A percentile compares a stretch with the other conserved stretches of the same genome.
phyloP scores from a whole-genome alignment of 2,329 filamentous ascomycete species.

The Sarocladium brachiariae region DNA sequence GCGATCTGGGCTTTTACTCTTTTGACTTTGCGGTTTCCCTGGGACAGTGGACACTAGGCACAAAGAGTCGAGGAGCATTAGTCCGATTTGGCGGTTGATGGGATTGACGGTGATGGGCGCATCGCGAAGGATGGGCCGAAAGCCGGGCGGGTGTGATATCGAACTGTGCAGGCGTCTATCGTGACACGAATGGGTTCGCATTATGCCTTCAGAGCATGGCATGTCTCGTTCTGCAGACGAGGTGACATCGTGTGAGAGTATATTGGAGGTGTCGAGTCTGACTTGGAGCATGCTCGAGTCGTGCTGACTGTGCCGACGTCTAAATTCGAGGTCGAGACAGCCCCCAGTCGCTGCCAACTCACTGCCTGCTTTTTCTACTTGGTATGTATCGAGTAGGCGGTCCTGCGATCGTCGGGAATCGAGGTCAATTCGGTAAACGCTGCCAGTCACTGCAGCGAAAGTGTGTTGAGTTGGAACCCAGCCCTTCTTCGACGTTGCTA shows the following conservation, averaged over 20 bases:
- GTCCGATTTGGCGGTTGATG: conserved; percentile 5
- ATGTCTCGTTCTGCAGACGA: too few species aligned
- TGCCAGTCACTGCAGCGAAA: too few species aligned
- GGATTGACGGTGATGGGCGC: not conserved
- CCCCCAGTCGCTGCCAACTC: too few species aligned
- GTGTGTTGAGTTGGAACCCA: too few species aligned
- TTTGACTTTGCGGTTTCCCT: not conserved
- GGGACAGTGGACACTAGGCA: not conserved
- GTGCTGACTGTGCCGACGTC: not conserved
- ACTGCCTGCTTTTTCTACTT: too few species aligned
- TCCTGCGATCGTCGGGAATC: too few species aligned
- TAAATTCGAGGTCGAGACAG: too few species aligned
- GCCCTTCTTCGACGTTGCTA: too few species aligned
- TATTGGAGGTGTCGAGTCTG: too few species aligned
- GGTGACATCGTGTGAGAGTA: too few species aligned
- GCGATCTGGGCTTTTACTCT: not conserved
- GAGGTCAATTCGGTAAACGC: too few species aligned
- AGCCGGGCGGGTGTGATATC: conserved; percentile 8
- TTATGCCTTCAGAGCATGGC: not conserved
- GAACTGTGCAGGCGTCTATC: conserved; percentile 7
- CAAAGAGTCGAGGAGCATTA: not conserved
- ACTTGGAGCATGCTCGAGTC: not conserved
- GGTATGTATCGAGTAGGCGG: too few species aligned
- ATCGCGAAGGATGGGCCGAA: not conserved
- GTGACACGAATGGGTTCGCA: conserved; percentile 1